Evolutionary conservation across 495 filamentous ascomycete species (phyloP), one percentile per base, ranked within the genome.

Genomic region (Penicillium ucsense): DNA sequence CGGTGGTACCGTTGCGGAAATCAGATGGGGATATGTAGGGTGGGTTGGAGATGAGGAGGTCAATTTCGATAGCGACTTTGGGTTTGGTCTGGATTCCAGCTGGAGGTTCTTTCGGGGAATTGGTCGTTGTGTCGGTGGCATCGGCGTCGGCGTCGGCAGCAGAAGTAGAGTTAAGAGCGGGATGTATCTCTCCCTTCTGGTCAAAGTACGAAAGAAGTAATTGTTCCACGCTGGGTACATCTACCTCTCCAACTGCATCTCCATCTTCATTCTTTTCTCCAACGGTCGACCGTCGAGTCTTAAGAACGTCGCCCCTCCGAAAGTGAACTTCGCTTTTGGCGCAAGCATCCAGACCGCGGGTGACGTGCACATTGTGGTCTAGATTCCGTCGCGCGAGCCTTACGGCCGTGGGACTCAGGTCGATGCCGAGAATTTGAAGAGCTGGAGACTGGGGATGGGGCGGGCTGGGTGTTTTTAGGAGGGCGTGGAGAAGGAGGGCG

Each of bases 1-100:
- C 67, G 0, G 85, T 89, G 0, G 71, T 77, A 3, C 70, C 74
- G 8, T 59, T 66, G 3, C 55, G 51, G 53, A 85, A 94, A 2
- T 71, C 68, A 0, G 43, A 11, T 0, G 61, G 59, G 8, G 89
- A 91, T 41, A 98, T 84, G 63, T 98, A 97, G 0, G 92, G 92
- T 8, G 92, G 92, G 63, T 98, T 98, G 4, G 84, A 80, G 32
- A 89, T 78, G 0, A 98, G 60, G n/a, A 98, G 58, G 52, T 94
- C 85, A 47, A 75, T 80, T 28, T 36, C 44, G 12, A 20, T 20
- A 1, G 20, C 20, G 20, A 20, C 20, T 20, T 20, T 20, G 2
- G 20, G 1, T 20, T 20, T 20, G 20, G 20, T 20, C 2, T 20
- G 20, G 20, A 20, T 20, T 20, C 20, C 20, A 20, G 20, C 20